Evolutionary conservation across 1,284 basidiomycete genomes (phyloP).

Genomic region (Cryptococcus amylolentus): DNA sequence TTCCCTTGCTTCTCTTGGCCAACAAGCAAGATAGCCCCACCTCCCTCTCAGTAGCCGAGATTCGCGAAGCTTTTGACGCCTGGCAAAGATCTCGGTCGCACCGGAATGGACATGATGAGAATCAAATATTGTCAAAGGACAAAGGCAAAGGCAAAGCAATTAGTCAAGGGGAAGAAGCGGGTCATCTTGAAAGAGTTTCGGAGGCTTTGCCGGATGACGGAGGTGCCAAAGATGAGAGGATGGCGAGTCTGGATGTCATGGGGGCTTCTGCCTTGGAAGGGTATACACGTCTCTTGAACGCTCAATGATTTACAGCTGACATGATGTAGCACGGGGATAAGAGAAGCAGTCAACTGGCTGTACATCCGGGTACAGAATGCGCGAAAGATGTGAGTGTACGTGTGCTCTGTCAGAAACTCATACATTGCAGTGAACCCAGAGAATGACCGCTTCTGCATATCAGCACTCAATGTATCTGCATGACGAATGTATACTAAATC

Average conservation of each 20-base stretch:
- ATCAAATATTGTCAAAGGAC: background rate
- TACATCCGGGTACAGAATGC: constrained; percentile 89
- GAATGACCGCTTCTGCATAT: background rate
- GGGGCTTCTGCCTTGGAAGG: constrained; percentile 84
- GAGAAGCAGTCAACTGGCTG: constrained; percentile 86
- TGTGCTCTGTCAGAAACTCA: background rate
- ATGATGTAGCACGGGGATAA: constrained; percentile 69
- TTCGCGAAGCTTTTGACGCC: constrained; percentile 81
- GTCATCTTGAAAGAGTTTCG: background rate
- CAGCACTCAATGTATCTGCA: too few relatives aligned
- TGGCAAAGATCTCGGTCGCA: constrained; percentile 55
- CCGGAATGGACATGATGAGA: constrained; percentile 9
- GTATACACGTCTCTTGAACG: constrained; percentile 53
- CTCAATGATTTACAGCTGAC: background rate
- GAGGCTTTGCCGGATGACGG: constrained; percentile 46
- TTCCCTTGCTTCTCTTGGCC: constrained; percentile 80
- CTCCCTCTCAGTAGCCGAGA: constrained; percentile 79
- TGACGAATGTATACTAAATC: too few relatives aligned
- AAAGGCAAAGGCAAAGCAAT: constrained; percentile 16
- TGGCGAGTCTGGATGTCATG: constrained; percentile 85
- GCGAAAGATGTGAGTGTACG: constrained; percentile 54
- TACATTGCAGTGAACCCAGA: background rate
- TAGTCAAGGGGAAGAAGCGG: constrained; percentile 1
- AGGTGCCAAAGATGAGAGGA: constrained; percentile 53
- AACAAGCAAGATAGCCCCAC: constrained; percentile 85